A percentile compares a stretch with the other conserved stretches of the same genome.
phyloP scores from a whole-genome alignment of 768 basidiomycete species.

The Cantharellus anzutake region DNA sequence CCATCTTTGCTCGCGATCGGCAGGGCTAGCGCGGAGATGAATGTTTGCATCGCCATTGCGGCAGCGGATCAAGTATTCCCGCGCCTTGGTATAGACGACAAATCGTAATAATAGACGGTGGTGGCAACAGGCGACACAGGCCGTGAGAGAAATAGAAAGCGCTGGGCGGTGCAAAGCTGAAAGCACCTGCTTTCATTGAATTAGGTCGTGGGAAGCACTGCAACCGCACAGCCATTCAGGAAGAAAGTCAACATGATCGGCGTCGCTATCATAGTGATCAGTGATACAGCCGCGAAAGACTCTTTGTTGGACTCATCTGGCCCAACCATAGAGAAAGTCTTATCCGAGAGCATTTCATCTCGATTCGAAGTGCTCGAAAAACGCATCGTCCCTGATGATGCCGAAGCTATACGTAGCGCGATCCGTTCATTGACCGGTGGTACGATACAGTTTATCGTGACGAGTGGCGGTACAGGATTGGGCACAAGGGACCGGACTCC shows the following conservation, averaged over 20 bases:
- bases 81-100: too few species aligned
- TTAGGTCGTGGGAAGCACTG: too few species aligned
- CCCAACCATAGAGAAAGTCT: background rate
- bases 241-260: background rate
- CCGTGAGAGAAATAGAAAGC: too few species aligned
- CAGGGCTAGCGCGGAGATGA: background rate
- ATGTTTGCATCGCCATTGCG: background rate
- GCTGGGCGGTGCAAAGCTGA: too few species aligned
- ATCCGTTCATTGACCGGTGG: conserved; percentile 26
- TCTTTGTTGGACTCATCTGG: background rate
- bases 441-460: conserved; percentile 54
- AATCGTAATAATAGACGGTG: too few species aligned
- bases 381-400: conserved; percentile 48
- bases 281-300: background rate
- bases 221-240: too few species aligned
- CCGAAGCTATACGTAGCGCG: conserved; percentile 30
- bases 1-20: background rate
- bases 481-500: conserved; percentile 66
- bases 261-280: background rate
- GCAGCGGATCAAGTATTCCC: too few species aligned
- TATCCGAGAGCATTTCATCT: background rate
- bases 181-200: too few species aligned
- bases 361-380: conserved; percentile 5
- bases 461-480: conserved; percentile 80
- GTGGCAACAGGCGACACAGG: too few species aligned